Evolutionary conservation across 176 grass and related monocot genomes (phyloP).

Genomic region (Oryza officinalis): DNA sequence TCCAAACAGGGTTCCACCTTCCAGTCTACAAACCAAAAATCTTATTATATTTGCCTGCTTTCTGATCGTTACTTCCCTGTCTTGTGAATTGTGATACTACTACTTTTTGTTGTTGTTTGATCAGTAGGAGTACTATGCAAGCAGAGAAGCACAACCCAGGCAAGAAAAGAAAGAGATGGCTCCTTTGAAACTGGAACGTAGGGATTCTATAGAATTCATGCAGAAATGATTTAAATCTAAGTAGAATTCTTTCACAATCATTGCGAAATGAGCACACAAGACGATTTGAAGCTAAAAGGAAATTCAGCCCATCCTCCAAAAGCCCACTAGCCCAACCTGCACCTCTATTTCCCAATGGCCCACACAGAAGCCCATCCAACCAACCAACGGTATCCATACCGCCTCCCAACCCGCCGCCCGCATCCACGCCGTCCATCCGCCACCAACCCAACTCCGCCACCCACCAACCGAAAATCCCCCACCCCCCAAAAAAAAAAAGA

Average conservation of each 20-base stretch:
- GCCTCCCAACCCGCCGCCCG: background rate
- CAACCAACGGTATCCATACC: conserved; percentile 16
- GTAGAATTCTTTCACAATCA: too few relatives aligned
- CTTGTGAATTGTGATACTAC: too few relatives aligned
- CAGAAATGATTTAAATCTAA: too few relatives aligned
- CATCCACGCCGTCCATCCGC: conserved; percentile 47
- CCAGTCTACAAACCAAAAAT: background rate
- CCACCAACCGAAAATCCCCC: conserved; percentile 13
- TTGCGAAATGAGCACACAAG: too few relatives aligned
- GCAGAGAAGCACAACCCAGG: too few relatives aligned
- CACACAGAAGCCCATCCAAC: background rate
- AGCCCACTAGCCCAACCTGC: background rate
- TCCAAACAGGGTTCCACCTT: background rate
- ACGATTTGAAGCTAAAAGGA: too few relatives aligned
- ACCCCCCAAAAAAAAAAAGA: background rate
- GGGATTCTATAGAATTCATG: too few relatives aligned
- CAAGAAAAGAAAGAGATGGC: too few relatives aligned
- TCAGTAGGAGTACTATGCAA: too few relatives aligned
- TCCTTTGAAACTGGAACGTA: too few relatives aligned
- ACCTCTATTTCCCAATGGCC: too few relatives aligned
- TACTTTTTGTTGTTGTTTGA: too few relatives aligned
- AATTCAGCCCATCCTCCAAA: background rate
- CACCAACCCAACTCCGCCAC: conserved; percentile 20
- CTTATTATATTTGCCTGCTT: background rate
- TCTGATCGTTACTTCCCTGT: background rate